These are phyloP conservation scores for Verticillium longisporum DNA, from an alignment of 2,329 filamentous ascomycete species.

Conservation along the genomic window DNA sequence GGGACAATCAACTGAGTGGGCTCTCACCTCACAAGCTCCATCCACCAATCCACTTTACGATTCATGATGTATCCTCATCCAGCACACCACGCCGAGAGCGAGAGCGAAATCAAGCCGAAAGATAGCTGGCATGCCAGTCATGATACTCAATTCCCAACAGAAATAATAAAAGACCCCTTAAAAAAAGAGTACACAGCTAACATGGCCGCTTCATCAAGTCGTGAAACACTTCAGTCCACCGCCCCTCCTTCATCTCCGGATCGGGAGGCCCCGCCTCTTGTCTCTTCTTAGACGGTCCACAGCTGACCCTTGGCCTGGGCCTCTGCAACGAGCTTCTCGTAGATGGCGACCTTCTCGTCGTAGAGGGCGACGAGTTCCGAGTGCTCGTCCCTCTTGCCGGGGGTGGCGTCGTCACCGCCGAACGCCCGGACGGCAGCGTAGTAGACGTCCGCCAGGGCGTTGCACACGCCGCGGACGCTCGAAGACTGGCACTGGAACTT, in stretches of 20 bases:
- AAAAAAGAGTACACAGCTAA: background rate
- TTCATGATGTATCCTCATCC: background rate
- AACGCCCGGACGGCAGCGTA: conserved; percentile 29
- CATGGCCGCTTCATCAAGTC: background rate
- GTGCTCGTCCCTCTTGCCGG: conserved; percentile 22
- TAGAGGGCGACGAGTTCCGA: conserved; percentile 22
- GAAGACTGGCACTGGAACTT: conserved; percentile 26
- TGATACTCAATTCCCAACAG: background rate
- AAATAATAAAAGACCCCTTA: background rate
- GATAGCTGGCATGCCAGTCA: background rate
- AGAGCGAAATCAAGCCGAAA: background rate
- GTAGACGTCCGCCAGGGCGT: conserved; percentile 30
- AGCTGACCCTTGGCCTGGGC: conserved; percentile 25
- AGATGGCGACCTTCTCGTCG: conserved; percentile 24
- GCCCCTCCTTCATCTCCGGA: background rate
- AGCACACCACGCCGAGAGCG: background rate
- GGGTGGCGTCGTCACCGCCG: conserved; percentile 23
- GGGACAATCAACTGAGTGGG: background rate
- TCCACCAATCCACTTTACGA: background rate
- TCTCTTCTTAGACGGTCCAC: background rate
- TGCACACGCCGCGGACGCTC: conserved; percentile 17
- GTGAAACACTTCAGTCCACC: background rate
- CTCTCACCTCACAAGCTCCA: background rate
- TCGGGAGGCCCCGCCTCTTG: background rate
- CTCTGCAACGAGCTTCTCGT: conserved; percentile 25